Evolutionary conservation across 164 flowering plant species (phyloP), one percentile per base, ranked within the genome.

Genomic region (Chimonanthus praecox): DNA sequence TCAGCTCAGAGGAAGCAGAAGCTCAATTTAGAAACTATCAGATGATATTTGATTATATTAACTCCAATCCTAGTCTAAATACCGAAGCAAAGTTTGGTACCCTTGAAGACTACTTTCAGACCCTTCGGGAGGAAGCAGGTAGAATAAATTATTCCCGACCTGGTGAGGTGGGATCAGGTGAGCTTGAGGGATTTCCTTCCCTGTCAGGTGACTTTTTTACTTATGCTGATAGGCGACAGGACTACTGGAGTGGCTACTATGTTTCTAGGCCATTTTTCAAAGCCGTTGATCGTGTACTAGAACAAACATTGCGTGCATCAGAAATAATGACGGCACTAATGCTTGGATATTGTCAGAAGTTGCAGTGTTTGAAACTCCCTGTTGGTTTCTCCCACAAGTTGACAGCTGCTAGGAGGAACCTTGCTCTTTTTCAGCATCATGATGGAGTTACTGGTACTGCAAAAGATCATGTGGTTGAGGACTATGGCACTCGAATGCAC

Each of bases 391-490:
- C 98, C 5, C 85, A 90, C 80, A 96, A 96, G 84, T 76, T 96
- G 82, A 89, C 95, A 7, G 97, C 98, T 75, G 99, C 99, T 33
- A 86, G 98, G 79, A 85, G 99, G 78, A 96, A 94, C 75, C 68
- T 96, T 65, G 99, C 99, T 66, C 97, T 96, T 58, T 96, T 96
- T 82, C 99, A 96, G 86, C 99, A 94, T 79, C 99, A 96, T 79
- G 99, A 96, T 83, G 99, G 99, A 47, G 99, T 96, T 33, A 92
- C 99, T 49, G 99, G 98, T 33, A 96, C 98, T 60, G 99, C 98
- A 10, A 94, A 92, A 78, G 91, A 92, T 84, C 97, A 96, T 74
- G 99, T 96, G 72, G 99, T 96, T 49, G 78, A 69, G 75, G 98
- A 96, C 75, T 96, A 96, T 82, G 99, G 99, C 68, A 83, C 78